These are phyloP conservation scores for Candida peoriensis DNA, from an alignment of 805 yeast species.

Conservation along the genomic window DNA sequence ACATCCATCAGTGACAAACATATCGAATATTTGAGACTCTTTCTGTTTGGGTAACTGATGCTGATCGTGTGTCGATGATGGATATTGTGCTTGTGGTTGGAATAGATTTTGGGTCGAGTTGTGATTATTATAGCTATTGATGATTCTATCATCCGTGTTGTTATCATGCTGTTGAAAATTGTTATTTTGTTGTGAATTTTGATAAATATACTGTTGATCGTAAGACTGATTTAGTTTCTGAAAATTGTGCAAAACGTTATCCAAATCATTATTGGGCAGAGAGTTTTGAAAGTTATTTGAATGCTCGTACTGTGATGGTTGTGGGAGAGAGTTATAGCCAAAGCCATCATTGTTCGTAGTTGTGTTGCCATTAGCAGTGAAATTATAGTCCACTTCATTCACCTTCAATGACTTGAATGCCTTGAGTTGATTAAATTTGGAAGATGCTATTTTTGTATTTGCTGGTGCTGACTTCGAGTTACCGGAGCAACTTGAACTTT, in stretches of 20 bases:
- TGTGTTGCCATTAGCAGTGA: too few species aligned
- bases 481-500: conserved; percentile 6
- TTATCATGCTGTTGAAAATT: neutral
- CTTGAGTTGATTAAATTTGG: conserved; percentile 3
- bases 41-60: neutral
- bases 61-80: neutral
- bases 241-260: too few species aligned
- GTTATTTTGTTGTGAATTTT: neutral
- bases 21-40: conserved; percentile 12
- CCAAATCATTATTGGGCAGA: too few species aligned
- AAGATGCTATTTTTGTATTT: neutral
- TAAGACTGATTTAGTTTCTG: too few species aligned
- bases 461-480: neutral
- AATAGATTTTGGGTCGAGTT: too few species aligned
- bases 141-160: too few species aligned
- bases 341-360: too few species aligned
- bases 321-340: too few species aligned
- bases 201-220: too few species aligned
- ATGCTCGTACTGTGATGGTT: too few species aligned
- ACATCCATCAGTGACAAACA: conserved; percentile 20
- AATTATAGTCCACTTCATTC: conserved; percentile 12
- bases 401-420: conserved; percentile 16
- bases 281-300: too few species aligned
- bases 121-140: too few species aligned
- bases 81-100: neutral